Percentiles rank a stretch among this genome's conserved stretches.
These are phyloP conservation scores for Lactarius akahatsu DNA, from an alignment of 768 basidiomycete species.

Conservation along the genomic window DNA sequence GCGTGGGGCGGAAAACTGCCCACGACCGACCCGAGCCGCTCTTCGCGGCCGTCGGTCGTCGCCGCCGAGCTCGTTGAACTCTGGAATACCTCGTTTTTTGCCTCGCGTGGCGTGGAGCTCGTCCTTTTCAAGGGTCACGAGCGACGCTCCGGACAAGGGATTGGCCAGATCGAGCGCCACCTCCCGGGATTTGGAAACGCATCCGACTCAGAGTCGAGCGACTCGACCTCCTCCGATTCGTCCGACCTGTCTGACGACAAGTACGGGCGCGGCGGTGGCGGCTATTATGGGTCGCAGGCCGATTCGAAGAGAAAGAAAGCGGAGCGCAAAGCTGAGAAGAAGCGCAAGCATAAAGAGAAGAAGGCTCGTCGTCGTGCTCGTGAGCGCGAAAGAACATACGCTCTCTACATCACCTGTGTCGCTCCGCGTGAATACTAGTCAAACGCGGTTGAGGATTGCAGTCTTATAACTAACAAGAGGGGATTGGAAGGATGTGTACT, in stretches of 20 bases:
- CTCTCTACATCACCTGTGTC: slow-evolving; percentile 59
- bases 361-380: slow-evolving; percentile 57
- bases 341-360: slow-evolving; percentile 61
- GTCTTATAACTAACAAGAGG: background rate
- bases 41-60: slow-evolving; percentile 58
- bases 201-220: slow-evolving; percentile 42
- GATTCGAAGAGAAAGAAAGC: slow-evolving; percentile 53
- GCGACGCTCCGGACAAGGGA: slow-evolving; percentile 64
- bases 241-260: slow-evolving; percentile 39
- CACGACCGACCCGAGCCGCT: slow-evolving; percentile 48
- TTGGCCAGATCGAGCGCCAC: slow-evolving; percentile 54
- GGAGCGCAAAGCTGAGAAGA: slow-evolving; percentile 60
- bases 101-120: slow-evolving; percentile 70
- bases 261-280: slow-evolving; percentile 39
- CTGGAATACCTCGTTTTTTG: slow-evolving; percentile 80
- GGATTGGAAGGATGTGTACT: background rate
- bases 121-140: slow-evolving; percentile 79
- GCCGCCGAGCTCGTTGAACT: slow-evolving; percentile 71
- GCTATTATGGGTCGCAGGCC: slow-evolving; percentile 37
- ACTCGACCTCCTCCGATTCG: slow-evolving; percentile 37
- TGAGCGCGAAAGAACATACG: slow-evolving; percentile 60
- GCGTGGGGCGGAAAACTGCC: slow-evolving; percentile 80
- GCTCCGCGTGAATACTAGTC: slow-evolving; percentile 32
- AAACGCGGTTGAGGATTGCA: background rate
- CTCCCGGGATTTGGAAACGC: slow-evolving; percentile 49